These are phyloP conservation scores for Candida anglica DNA, from an alignment of 805 yeast species.

Conservation along the genomic window DNA sequence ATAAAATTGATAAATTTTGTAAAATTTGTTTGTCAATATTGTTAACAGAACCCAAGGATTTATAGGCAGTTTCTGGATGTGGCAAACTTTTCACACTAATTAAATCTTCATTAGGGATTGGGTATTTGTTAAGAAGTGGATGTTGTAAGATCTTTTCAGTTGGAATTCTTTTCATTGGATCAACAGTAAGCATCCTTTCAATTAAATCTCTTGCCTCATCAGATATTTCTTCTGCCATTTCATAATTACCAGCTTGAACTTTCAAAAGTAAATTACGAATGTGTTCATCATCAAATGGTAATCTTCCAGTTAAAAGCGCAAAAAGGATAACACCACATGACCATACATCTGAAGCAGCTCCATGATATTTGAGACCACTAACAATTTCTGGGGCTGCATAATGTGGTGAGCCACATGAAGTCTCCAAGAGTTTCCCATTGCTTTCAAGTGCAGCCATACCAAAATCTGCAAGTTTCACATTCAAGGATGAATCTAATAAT, in stretches of 20 bases:
- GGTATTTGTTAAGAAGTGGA: conserved; percentile 51
- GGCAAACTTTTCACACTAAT: conserved; percentile 46
- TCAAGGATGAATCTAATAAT: conserved; percentile 59
- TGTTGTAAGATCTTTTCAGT: conserved; percentile 63
- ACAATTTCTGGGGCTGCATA: conserved; percentile 88
- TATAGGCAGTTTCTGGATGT: conserved; percentile 50
- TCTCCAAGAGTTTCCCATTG: conserved; percentile 65
- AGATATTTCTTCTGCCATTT: conserved; percentile 64
- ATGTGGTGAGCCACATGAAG: conserved; percentile 86
- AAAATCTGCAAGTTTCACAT: conserved; percentile 78
- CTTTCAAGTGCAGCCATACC: conserved; percentile 88
- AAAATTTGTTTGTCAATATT: conserved; percentile 52
- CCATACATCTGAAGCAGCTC: conserved; percentile 85
- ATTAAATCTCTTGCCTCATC: conserved; percentile 66
- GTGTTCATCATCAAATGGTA: conserved; percentile 82
- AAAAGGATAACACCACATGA: conserved; percentile 81
- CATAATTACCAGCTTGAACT: conserved; percentile 73
- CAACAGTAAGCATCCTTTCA: conserved; percentile 59
- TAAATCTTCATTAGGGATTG: conserved; percentile 42
- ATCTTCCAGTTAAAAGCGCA: conserved; percentile 74
- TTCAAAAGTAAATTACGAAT: conserved; percentile 66
- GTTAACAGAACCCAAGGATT: conserved; percentile 43
- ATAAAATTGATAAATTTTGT: conserved; percentile 51
- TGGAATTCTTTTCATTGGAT: conserved; percentile 68
- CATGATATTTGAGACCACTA: conserved; percentile 72